Conservation (phyloP, 2,329 filamentous ascomycete species). For the Zasmidium angulare region DNA sequence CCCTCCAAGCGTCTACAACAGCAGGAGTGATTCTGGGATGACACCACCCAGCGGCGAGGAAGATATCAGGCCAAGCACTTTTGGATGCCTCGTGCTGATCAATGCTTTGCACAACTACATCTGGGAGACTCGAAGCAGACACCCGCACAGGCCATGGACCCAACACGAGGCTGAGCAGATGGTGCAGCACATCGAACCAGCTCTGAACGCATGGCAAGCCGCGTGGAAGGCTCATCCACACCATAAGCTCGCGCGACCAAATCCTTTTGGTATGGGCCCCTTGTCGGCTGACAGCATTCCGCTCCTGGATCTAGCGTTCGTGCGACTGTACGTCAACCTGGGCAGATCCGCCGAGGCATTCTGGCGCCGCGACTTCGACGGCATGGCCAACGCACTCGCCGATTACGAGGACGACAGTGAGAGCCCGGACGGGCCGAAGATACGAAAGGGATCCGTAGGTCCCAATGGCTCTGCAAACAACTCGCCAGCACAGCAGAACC, state of each 20-base stretch:
- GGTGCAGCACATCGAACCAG: slow-evolving; percentile 92
- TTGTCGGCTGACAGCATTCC: slow-evolving; percentile 89
- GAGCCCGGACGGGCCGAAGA: slow-evolving; percentile 6
- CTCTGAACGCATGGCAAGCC: slow-evolving; percentile 88
- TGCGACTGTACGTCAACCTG: slow-evolving; percentile 90
- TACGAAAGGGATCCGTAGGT: slow-evolving; percentile 1
- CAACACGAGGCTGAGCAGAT: slow-evolving; percentile 91
- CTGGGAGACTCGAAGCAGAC: slow-evolving; percentile 91
- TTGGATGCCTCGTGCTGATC: slow-evolving; percentile 87
- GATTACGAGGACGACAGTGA: slow-evolving; percentile 63
- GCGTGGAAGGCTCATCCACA: slow-evolving; percentile 86
- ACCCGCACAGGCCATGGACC: slow-evolving; percentile 86
- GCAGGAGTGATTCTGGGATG: slow-evolving; percentile 17
- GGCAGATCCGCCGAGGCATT: slow-evolving; percentile 88
- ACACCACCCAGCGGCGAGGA: slow-evolving; percentile 40
- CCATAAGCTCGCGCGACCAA: slow-evolving; percentile 80
- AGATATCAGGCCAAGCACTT: slow-evolving; percentile 79
- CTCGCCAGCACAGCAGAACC: slow-evolving; percentile 6
- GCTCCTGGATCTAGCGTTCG: slow-evolving; percentile 85
- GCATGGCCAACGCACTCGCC: slow-evolving; percentile 83
- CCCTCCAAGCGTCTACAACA: slow-evolving; percentile 25
- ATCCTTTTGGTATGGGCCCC: slow-evolving; percentile 77
- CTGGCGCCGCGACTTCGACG: slow-evolving; percentile 91
- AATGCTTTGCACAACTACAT: slow-evolving; percentile 97
- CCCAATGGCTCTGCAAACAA: slow-evolving; percentile 6